Base-by-base conservation (phyloP, 805 yeast species). In the Yamadazyma kitorensis region DNA sequence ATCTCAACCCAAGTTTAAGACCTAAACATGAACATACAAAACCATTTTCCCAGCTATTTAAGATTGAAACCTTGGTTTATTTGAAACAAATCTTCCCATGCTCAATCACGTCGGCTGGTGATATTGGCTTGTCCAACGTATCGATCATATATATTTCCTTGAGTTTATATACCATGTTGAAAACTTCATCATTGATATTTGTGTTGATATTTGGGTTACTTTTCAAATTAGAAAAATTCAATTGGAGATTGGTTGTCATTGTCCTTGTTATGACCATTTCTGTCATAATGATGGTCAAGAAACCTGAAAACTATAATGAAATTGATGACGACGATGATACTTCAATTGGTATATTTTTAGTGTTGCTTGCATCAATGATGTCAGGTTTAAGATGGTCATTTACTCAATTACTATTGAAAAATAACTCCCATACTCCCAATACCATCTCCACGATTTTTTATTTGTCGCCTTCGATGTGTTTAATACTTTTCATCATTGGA, bases 361-460 rank as follows among this genome's bases (percentile, higher is more conserved):
- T 91, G 1, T 61, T 93, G 18, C 61, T 74, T 2, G 89, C 96
- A 4, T 78, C 95, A 2, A 72, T 83, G 54, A 73, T 87, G 62
- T 81, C 93, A 11, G 98, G 98, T 0, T 64, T 93, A 33, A 74
- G 98, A 43, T 93, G 98, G 98, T 91, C 95, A 1, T 75, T 89
- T 41, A 88, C 98, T 1, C 98, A 93, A 53, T 57, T 93, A 15
- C 69, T 91, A 22, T 63, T 93, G 31, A 82, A 74, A 45, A 68
- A 66, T 17, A 46, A 46, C 24, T 34, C 35, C 9, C 61, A 77
- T 34, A 76, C 80, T 4, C 72, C 74, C 24, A 81, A 89, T 52
- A 94, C 98, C 2, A 77, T 93, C 13, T 69, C 82, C 24, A 86
- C 97, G 6, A 88, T 93, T 27, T 68, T 84, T 46, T 86, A 85